Base-by-base conservation (phyloP, 257 asterid species). In the Gardenia jasminoides region DNA sequence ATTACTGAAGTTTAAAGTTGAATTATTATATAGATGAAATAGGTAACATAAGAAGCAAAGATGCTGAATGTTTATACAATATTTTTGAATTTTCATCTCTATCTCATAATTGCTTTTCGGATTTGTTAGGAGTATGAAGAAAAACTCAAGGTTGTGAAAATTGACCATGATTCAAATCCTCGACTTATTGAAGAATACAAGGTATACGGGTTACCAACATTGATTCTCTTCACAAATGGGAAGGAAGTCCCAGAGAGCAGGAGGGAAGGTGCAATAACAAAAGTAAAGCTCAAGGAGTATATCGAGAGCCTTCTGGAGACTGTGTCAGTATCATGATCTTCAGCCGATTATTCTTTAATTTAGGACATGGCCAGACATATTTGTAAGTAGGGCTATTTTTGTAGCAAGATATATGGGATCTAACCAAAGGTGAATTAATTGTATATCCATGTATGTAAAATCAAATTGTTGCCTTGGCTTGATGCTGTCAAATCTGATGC, bases 201-300 rank as follows among this genome's bases (percentile, higher is more conserved):
- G 83, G 97, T 93, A 6, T 93, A 93, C 44, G 98, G 98, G 78
- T 86, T 91, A 89, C 98, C 98, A 28, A 76, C 93, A 36, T 83
- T 93, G 83, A 88, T 93, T 78, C 74, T 91, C 81, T 91, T 93
- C 90, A 89, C 85, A 83, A 85, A 93, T 16, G 98, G 98, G 28
- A 80, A 89, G 76, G 98, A 88, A 88, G 91, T 90, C 72, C 88
- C 93, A 26, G 85, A 74, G 59, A 93, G 98, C 88, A 90, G 92
- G 84, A 88, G 92, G 83, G 96, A 93, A 88, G 98, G 97, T 31
- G 98, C 98, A 61, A 91, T 93, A 72, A 87, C 94, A 17, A 90
- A 93, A 88, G 87, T 62, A 66, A 93, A 92, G 78, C 97, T 93
- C 8, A 90, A 92, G 84, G 86, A 82, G 83, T 87, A 91, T 68